A percentile compares a stretch with the other conserved stretches of the same genome.
Evolutionary conservation across 2,329 filamentous ascomycete species (phyloP).

Genomic region (Calonectria montana): DNA sequence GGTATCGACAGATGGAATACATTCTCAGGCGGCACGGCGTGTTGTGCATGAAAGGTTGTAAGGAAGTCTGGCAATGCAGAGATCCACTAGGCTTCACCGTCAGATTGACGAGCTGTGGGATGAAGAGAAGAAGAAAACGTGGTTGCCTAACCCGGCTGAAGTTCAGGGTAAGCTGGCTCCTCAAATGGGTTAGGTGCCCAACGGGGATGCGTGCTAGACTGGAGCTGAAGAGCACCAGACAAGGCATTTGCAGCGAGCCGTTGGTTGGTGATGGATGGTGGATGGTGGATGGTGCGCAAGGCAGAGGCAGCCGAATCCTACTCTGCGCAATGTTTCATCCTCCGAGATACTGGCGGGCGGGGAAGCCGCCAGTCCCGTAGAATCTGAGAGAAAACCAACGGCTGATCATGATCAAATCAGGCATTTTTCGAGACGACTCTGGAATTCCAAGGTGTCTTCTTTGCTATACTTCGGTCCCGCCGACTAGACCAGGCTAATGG

Average conservation of each 20-base stretch:
- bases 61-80: constrained; percentile 1
- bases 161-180: constrained; percentile 20
- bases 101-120: constrained; percentile 21
- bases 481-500: not conserved
- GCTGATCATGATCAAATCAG: constrained; percentile 17
- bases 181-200: not conserved
- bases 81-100: constrained; percentile 23
- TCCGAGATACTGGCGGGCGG: not conserved
- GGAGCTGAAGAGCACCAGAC: constrained; percentile 9
- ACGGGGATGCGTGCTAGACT: not conserved
- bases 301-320: constrained; percentile 10
- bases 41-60: constrained; percentile 5
- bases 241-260: not conserved
- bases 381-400: not conserved
- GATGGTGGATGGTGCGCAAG: not conserved
- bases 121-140: constrained; percentile 3
- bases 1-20: constrained; percentile 7
- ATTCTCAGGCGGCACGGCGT: not conserved
- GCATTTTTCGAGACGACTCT: constrained; percentile 27
- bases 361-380: not conserved
- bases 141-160: constrained; percentile 20
- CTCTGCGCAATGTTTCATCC: not conserved
- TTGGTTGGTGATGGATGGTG: not conserved
- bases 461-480: constrained; percentile 1
- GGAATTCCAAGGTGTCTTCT: not conserved